Conservation (phyloP, 202 grass and related monocot genomes). For the Musa balbisiana region DNA sequence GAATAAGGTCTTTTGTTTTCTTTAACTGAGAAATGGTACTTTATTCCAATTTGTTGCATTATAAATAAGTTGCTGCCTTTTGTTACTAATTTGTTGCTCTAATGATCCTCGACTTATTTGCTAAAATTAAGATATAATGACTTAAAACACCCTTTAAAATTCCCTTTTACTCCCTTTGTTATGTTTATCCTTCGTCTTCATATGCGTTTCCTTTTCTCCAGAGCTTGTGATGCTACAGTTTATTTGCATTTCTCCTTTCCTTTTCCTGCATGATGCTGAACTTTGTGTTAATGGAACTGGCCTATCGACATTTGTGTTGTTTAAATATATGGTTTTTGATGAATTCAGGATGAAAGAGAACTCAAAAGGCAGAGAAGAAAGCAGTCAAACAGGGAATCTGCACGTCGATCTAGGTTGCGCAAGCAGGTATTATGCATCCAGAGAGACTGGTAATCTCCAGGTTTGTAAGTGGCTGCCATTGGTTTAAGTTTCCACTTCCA, state of each 20-base stretch:
- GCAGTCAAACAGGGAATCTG: constrained; percentile 95
- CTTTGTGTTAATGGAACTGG: too few species aligned
- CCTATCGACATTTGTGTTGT: background rate
- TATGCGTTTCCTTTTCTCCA: background rate
- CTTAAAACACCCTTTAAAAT: background rate
- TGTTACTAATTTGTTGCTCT: background rate
- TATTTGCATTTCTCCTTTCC: too few species aligned
- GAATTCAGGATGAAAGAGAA: constrained; percentile 84
- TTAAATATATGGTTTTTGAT: background rate
- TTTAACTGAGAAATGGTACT: too few species aligned
- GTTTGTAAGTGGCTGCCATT: background rate
- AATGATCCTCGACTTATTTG: background rate
- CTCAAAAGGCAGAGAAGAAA: constrained; percentile 96
- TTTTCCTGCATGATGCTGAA: background rate
- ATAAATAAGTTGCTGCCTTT: background rate
- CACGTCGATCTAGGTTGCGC: constrained; percentile 91
- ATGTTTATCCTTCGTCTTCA: background rate
- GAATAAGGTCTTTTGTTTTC: too few species aligned
- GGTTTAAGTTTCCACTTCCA: constrained; percentile 32
- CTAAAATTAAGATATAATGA: background rate
- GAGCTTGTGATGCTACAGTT: too few species aligned
- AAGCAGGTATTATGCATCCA: constrained; percentile 51
- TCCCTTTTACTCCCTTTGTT: background rate
- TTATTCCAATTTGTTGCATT: background rate
- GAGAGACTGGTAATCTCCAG: background rate